phyloP scores from a whole-genome alignment of 129 eudicot species.

The Flaveria robusta region DNA sequence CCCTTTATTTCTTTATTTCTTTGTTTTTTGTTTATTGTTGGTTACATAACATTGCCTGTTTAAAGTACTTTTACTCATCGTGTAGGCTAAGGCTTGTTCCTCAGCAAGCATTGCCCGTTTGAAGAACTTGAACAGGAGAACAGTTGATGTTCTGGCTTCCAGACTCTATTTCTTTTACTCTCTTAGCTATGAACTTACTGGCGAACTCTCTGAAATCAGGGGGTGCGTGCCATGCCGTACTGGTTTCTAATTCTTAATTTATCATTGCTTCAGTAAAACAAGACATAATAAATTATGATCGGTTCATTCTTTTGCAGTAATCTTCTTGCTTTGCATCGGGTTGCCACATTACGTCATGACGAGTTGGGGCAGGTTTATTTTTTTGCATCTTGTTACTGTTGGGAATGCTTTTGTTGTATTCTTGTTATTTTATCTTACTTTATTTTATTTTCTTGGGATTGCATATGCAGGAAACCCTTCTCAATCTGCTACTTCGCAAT shows the following conservation, averaged over 20 bases:
- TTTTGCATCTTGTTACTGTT: constrained; percentile 38
- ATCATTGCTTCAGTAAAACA: background rate
- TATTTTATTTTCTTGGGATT: background rate
- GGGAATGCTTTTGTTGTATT: constrained; percentile 9
- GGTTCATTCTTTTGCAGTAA: constrained; percentile 47
- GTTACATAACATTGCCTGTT: background rate
- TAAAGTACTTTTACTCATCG: constrained; percentile 3
- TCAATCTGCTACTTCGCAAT: constrained; percentile 85
- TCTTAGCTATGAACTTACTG: constrained; percentile 82
- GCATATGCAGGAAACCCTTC: constrained; percentile 85
- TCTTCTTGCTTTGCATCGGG: constrained; percentile 87
- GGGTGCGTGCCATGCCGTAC: constrained; percentile 53
- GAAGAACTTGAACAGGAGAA: constrained; percentile 74
- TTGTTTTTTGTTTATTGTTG: constrained; percentile 18
- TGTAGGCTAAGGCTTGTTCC: constrained; percentile 95
- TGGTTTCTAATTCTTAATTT: background rate
- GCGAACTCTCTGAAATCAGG: constrained; percentile 87
- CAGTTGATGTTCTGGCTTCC: constrained; percentile 87
- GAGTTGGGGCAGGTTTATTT: constrained; percentile 95
- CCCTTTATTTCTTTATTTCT: background rate
- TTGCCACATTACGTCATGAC: constrained; percentile 91
- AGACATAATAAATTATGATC: constrained; percentile 1
- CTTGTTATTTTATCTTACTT: background rate
- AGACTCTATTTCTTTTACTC: constrained; percentile 84
- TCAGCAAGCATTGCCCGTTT: constrained; percentile 89